Evolutionary conservation across 2,329 filamentous ascomycete species (phyloP), one percentile per base, ranked within the genome.

Genomic region (Trichoderma sp.): DNA sequence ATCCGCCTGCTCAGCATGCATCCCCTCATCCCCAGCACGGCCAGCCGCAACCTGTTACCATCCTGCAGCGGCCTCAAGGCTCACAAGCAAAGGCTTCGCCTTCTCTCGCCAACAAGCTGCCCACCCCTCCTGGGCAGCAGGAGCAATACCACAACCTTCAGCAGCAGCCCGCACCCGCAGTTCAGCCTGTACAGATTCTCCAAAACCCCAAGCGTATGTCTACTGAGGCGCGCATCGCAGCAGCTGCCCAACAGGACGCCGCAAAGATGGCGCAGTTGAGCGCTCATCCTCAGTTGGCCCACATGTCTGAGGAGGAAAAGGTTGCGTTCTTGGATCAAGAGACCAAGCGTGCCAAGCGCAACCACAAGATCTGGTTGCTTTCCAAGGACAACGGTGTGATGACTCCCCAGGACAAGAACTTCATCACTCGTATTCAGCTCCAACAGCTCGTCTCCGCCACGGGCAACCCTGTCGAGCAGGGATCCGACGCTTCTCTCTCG

Each of bases 391-490:
- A 99, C 81, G 97, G 97, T 29, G 86, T 99, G 77, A 99, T 99
- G 97, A 99, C 97, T 4, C 97, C 97, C 0, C 96, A 98, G 82
- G 97, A 99, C 85, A 99, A 99, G 88, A 99, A 98, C 83, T 99
- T 98, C 85, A 98, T 99, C 79, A 98, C 97, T 6, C 92, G 97
- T 21, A 99, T 99, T 78, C 97, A 99, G 83, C 89, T 99, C 71
- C 97, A 99, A 85, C 97, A 99, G 83, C 90, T 99, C 45, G 94
- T 99, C 72, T 92, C 96, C 12, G 95, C 97, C 9, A 97, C 95
- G 29, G 96, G 96, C 11, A 97, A 95, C 80, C 90, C 95, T 4
- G 93, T 93, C 71, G 95, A 97, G 77, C 90, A 92, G 63, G 93
- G 93, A 63, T 91, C 92, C 0, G 95, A 98, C 81, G 91, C 94